A percentile compares a stretch with the other conserved stretches of the same genome.
Conservation (phyloP, 2,329 filamentous ascomycete genomes). For the Coniochaeta prunicola region DNA sequence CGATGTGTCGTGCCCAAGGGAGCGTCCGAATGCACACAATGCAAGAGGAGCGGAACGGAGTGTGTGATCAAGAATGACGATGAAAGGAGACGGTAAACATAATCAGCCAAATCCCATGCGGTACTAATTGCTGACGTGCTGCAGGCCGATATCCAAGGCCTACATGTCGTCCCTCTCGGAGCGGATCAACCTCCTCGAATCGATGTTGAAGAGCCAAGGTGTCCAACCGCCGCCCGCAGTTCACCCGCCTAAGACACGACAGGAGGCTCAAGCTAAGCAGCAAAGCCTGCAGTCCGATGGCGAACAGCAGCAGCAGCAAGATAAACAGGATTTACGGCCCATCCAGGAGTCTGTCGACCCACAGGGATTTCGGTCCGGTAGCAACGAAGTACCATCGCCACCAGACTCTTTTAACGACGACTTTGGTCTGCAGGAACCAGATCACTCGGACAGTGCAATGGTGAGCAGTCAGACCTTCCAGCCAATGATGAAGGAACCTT, state of each 20-base stretch:
- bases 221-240: conserved; percentile 40
- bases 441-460: conserved; percentile 13
- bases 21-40: conserved; percentile 43
- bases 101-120: conserved; percentile 1
- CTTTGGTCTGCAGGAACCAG: conserved; percentile 16
- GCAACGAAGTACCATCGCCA: conserved; percentile 18
- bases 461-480: conserved; percentile 13
- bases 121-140: conserved; percentile 4
- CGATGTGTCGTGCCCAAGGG: conserved; percentile 48
- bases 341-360: conserved; percentile 6
- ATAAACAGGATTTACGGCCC: not conserved
- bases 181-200: conserved; percentile 43
- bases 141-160: conserved; percentile 48
- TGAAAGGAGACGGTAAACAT: conserved; percentile 42
- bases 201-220: conserved; percentile 41
- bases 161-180: conserved; percentile 52
- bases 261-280: conserved; percentile 22
- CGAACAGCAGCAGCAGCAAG: conserved; percentile 3
- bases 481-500: conserved; percentile 20
- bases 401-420: conserved; percentile 26
- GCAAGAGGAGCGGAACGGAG: conserved; percentile 39
- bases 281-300: conserved; percentile 15
- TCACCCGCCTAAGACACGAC: conserved; percentile 45
- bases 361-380: conserved; percentile 5
- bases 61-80: conserved; percentile 53